These are phyloP conservation scores for Ogataea henricii DNA, from an alignment of 805 yeast species.

Conservation along the genomic window DNA sequence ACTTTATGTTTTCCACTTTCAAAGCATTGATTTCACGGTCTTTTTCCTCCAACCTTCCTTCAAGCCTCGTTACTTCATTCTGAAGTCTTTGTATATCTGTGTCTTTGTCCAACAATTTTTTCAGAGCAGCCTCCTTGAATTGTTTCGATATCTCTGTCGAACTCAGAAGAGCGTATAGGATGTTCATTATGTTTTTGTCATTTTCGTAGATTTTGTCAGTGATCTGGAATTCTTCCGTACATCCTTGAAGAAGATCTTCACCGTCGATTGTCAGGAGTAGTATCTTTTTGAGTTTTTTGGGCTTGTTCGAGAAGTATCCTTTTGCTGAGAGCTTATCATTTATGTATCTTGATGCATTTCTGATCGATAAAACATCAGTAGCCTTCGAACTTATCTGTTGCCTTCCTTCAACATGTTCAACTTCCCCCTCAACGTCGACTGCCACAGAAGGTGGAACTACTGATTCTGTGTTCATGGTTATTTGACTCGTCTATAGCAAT, in stretches of 20 bases:
- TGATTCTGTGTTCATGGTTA: background rate
- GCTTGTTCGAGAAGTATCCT: conserved; percentile 28
- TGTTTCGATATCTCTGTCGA: conserved; percentile 25
- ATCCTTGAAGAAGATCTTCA: conserved; percentile 12
- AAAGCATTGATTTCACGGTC: conserved; percentile 23
- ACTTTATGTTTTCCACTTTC: conserved; percentile 23
- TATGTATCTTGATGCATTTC: conserved; percentile 27
- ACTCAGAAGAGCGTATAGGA: conserved; percentile 29
- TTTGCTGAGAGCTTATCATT: conserved; percentile 29
- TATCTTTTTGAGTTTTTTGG: conserved; percentile 20
- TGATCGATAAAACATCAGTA: conserved; percentile 23
- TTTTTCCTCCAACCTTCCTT: conserved; percentile 11
- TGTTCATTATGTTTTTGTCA: conserved; percentile 34
- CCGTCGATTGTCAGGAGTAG: conserved; percentile 26
- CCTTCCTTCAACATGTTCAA: too few species aligned
- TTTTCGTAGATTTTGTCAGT: conserved; percentile 30
- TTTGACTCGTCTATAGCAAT: too few species aligned
- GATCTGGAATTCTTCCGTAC: conserved; percentile 14
- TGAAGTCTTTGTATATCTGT: conserved; percentile 17
- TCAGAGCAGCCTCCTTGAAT: conserved; percentile 20
- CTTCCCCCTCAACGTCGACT: background rate
- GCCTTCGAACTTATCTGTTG: too few species aligned
- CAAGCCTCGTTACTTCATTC: conserved; percentile 9
- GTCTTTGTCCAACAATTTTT: conserved; percentile 18
- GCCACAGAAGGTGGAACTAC: background rate